A percentile compares a stretch with the other conserved stretches of the same genome.
These are phyloP conservation scores for Stachybotrys chlorohalonatus DNA, from an alignment of 2,329 filamentous ascomycete species.

Conservation along the genomic window DNA sequence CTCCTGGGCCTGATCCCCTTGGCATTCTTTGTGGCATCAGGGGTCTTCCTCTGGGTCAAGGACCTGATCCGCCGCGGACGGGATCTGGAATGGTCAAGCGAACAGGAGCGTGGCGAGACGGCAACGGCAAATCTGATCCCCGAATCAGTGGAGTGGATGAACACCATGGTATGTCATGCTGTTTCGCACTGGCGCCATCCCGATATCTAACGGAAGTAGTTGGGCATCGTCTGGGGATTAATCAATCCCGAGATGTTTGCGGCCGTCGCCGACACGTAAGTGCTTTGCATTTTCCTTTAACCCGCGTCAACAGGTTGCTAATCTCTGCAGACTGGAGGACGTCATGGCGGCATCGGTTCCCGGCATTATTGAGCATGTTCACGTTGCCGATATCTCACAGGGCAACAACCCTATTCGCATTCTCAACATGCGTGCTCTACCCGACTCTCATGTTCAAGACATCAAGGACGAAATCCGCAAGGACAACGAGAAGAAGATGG, in stretches of 20 bases:
- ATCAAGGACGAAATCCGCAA: slow-evolving; percentile 74
- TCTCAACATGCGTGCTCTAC: slow-evolving; percentile 76
- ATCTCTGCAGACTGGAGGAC: slow-evolving; percentile 41
- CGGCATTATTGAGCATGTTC: slow-evolving; percentile 84
- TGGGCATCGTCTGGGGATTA: slow-evolving; percentile 79
- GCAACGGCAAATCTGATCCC: slow-evolving; percentile 84
- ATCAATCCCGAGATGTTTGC: slow-evolving; percentile 94
- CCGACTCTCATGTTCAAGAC: slow-evolving; percentile 67
- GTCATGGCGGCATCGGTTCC: slow-evolving; percentile 96
- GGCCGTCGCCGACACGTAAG: slow-evolving; percentile 73
- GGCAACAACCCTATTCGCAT: slow-evolving; percentile 86
- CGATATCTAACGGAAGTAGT: neutral
- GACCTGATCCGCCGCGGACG: slow-evolving; percentile 75
- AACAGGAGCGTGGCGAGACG: slow-evolving; percentile 75
- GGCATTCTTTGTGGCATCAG: slow-evolving; percentile 61
- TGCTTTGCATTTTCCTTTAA: neutral
- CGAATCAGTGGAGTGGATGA: slow-evolving; percentile 94
- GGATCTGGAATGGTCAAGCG: slow-evolving; percentile 79
- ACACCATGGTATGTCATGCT: slow-evolving; percentile 48
- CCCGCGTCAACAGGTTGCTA: slow-evolving; percentile 1
- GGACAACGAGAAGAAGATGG: slow-evolving; percentile 71
- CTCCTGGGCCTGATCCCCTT: slow-evolving; percentile 70
- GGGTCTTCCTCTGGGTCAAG: slow-evolving; percentile 83
- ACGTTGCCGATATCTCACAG: slow-evolving; percentile 90
- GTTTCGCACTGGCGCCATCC: neutral